Percentiles rank a stretch among this genome's conserved stretches.
Evolutionary conservation across 2,329 filamentous ascomycete species (phyloP).

Genomic region (Lachnum nothofagi): DNA sequence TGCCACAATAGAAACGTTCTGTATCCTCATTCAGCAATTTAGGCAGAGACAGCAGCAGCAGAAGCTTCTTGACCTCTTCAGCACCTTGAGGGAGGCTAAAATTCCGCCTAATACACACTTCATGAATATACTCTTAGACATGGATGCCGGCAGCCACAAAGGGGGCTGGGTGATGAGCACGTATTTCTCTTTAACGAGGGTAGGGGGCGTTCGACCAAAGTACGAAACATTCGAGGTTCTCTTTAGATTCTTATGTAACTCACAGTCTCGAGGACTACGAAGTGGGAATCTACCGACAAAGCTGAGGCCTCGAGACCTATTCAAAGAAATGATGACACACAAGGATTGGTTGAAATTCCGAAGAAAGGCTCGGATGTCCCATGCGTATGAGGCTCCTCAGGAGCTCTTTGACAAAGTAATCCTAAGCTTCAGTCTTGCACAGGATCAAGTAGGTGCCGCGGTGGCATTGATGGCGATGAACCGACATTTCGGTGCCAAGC

Average conservation of each 20-base stretch:
- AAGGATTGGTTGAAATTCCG: constrained; percentile 29
- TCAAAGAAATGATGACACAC: constrained; percentile 46
- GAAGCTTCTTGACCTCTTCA: constrained; percentile 56
- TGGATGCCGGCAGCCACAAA: constrained; percentile 17
- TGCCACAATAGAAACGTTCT: constrained; percentile 74
- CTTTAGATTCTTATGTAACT: constrained; percentile 27
- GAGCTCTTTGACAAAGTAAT: constrained; percentile 49
- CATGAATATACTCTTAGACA: constrained; percentile 70
- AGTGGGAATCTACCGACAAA: constrained; percentile 5
- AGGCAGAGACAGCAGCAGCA: constrained; percentile 54
- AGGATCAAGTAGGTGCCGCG: constrained; percentile 45
- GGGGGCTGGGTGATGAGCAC: constrained; percentile 24
- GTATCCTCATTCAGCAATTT: constrained; percentile 68
- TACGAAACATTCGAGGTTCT: constrained; percentile 29
- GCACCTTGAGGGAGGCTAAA: constrained; percentile 56
- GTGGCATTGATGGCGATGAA: constrained; percentile 44
- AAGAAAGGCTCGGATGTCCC: no score
- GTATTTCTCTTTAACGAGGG: constrained; percentile 19
- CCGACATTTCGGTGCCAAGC: constrained; percentile 40
- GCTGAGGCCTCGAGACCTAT: constrained; percentile 32
- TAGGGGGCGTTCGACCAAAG: constrained; percentile 23
- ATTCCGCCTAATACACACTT: constrained; percentile 68
- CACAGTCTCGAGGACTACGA: constrained; percentile 2
- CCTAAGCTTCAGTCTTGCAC: constrained; percentile 44
- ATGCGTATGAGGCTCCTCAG: no score